Evolutionary conservation across 2,329 filamentous ascomycete species (phyloP), one percentile per base, ranked within the genome.

Genomic region (Botryotinia convoluta): DNA sequence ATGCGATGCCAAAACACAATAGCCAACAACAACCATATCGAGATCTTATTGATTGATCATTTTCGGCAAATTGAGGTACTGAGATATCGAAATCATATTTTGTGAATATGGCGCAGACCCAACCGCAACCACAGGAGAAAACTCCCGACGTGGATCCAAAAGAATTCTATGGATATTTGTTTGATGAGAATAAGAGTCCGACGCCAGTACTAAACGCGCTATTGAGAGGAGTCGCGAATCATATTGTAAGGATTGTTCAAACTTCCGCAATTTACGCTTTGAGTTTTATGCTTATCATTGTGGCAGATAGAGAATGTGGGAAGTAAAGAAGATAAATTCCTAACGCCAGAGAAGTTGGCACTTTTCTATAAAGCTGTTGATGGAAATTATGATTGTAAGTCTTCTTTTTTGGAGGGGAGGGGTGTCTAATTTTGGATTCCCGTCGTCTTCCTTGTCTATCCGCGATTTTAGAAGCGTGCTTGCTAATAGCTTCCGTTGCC

Each of bases 281-380:
- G 37, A 32, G 45, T 68, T 29, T 51, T 12, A 57, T 72, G 60
- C 48, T 72, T 37, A 72, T 44, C 8, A 42, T 73, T 60, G 69
- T 83, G 68, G 54, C 74, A 92, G 90, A 85, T 85, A 67, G 81
- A 84, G 64, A 83, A 90, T 68, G 83, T 92, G 74, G 89, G 89
- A 73, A 88, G 91, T 80, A 86, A 83, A 77, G 84, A 84, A 42
- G 84, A 86, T 35, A 82, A 82, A 59, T 81, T 84, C 68, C 82
- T 92, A 54, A 92, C 88, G 9, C 91, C 92, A 0, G 83, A 86
- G 70, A 94, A 94, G 80, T 84, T 95, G 60, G 91, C 92, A n/a
- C 85, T 88, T 57, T 95, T 94, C 80, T 95, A 95, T 83, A 90
- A 89, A 79, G 85, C 87, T 42, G 91, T 93, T 26, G 93, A 92